phyloP scores from a whole-genome alignment of 306 rosid genomes.

The Trifolium repens region DNA sequence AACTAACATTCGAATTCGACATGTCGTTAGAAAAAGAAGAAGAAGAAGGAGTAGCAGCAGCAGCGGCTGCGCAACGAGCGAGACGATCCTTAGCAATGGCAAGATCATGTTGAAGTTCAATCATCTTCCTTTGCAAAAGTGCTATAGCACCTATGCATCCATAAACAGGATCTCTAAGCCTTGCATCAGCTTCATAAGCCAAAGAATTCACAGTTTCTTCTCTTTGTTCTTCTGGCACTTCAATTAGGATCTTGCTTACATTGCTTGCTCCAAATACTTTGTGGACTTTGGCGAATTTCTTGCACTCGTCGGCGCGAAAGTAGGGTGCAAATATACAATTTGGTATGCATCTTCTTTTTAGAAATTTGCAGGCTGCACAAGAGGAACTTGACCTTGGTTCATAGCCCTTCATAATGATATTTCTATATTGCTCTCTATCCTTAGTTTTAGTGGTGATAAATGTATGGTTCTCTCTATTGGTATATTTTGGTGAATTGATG shows the following conservation, averaged over 20 bases:
- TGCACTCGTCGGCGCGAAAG: constrained; percentile 78
- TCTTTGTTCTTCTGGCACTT: constrained; percentile 81
- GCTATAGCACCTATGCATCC: constrained; percentile 97
- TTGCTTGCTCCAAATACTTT: constrained; percentile 98
- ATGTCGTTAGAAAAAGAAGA: constrained; percentile 18
- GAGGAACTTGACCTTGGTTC: constrained; percentile 88
- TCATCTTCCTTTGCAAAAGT: constrained; percentile 70
- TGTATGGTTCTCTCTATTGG: constrained; percentile 43
- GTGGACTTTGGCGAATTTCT: constrained; percentile 85
- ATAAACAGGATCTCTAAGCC: constrained; percentile 89
- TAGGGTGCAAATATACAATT: constrained; percentile 90
- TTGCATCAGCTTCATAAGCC: constrained; percentile 83
- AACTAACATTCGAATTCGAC: constrained; percentile 42
- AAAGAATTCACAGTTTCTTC: constrained; percentile 88
- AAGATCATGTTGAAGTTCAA: constrained; percentile 76
- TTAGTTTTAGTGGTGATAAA: constrained; percentile 21
- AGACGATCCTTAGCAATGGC: constrained; percentile 84
- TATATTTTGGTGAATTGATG: constrained; percentile 1
- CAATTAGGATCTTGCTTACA: constrained; percentile 85
- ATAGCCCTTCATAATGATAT: constrained; percentile 69
- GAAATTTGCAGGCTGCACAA: constrained; percentile 91
- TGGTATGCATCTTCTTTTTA: constrained; percentile 81
- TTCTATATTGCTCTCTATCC: neutral
- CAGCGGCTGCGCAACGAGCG: constrained; percentile 52
- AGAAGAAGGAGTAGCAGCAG: constrained; percentile 25